Evolutionary conservation across 1,284 basidiomycete species (phyloP).

Genomic region (Trichosporon sp.): DNA sequence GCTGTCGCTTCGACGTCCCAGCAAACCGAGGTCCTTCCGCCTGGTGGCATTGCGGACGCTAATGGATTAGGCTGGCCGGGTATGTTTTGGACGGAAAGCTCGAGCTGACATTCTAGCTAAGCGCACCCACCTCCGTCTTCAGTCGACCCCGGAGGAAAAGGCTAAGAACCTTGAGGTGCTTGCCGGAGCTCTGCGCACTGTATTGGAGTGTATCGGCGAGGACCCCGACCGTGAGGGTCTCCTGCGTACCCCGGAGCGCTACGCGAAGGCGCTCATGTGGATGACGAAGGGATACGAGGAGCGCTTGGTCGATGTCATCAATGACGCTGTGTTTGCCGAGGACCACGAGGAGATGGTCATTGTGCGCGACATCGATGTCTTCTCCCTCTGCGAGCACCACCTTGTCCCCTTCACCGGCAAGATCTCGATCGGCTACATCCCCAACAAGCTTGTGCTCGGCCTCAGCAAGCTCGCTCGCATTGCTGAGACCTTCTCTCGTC

Average conservation of each 20-base stretch:
- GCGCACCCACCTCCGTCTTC: slow-evolving; percentile 75
- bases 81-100: slow-evolving; percentile 44
- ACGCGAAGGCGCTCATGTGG: slow-evolving; percentile 96
- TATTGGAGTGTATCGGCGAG: slow-evolving; percentile 96
- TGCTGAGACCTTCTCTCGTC: slow-evolving; percentile 92
- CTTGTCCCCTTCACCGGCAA: slow-evolving; percentile 98
- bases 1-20: neutral
- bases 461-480: slow-evolving; percentile 97
- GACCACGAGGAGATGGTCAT: slow-evolving; percentile 99
- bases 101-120: slow-evolving; percentile 60
- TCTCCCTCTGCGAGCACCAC: slow-evolving; percentile 97
- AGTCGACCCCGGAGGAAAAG: slow-evolving; percentile 69
- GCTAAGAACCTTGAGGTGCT: slow-evolving; percentile 69
- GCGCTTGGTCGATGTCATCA: slow-evolving; percentile 88
- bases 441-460: slow-evolving; percentile 89
- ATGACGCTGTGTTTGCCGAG: slow-evolving; percentile 97
- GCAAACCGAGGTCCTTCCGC: slow-evolving; percentile 6
- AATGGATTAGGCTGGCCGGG: slow-evolving; percentile 94
- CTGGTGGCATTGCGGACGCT: slow-evolving; percentile 63
- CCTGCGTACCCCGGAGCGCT: slow-evolving; percentile 84
- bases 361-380: slow-evolving; percentile 95
- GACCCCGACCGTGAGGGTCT: slow-evolving; percentile 94
- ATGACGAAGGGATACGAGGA: slow-evolving; percentile 99
- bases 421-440: slow-evolving; percentile 85
- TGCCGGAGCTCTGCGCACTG: slow-evolving; percentile 76